Conservation (phyloP, 306 rosid genomes). For the Quercus glauca region DNA sequence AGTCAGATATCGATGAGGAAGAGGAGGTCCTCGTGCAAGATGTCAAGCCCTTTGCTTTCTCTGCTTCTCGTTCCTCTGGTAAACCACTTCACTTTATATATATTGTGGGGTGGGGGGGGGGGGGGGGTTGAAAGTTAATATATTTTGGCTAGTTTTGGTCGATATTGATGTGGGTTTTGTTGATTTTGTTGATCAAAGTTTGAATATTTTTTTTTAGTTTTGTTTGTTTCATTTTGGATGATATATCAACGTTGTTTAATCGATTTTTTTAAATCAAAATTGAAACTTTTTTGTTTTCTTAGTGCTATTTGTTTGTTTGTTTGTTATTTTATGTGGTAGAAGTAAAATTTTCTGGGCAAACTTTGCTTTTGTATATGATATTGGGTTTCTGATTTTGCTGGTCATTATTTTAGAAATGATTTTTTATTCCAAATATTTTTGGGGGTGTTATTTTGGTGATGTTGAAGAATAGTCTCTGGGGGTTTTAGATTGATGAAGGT, state of each 20-base stretch:
- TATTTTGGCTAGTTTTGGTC: background rate
- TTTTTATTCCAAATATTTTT: background rate
- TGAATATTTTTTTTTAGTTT: background rate
- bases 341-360: background rate
- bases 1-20: constrained; percentile 55
- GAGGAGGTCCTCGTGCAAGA: constrained; percentile 32
- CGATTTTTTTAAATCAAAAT: background rate
- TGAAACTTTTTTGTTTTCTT: no score
- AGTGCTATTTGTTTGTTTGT: background rate
- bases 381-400: constrained; percentile 1
- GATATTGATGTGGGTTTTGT: background rate
- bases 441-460: background rate
- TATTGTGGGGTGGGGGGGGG: no score
- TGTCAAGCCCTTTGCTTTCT: constrained; percentile 46
- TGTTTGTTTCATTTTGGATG: background rate
- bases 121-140: no score
- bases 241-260: background rate
- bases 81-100: background rate
- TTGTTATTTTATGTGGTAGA: background rate
- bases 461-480: background rate
- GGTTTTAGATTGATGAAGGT: background rate
- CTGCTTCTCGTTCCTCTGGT: constrained; percentile 10
- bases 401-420: background rate
- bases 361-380: background rate
- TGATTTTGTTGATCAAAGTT: background rate